Evolutionary conservation across 306 rosid genomes (phyloP).

Genomic region (Begonia fuchsioides): DNA sequence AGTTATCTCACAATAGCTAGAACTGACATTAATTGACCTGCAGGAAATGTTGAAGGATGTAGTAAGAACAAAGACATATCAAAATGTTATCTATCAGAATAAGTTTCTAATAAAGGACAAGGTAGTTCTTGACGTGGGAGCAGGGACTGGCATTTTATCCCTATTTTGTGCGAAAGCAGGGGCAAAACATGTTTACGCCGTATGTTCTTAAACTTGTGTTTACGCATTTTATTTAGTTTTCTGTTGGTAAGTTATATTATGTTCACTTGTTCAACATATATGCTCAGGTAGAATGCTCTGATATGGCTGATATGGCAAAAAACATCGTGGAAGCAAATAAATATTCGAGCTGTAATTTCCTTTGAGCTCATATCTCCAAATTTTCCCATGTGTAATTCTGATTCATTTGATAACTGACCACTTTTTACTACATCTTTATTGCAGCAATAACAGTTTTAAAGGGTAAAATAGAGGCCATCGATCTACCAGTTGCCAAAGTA

Average conservation of each 20-base stretch:
- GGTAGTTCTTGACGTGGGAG: conserved; percentile 97
- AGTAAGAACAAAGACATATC: conserved; percentile 90
- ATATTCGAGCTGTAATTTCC: conserved; percentile 48
- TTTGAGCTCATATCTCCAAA: conserved; percentile 1
- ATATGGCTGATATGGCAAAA: conserved; percentile 95
- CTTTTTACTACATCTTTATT: conserved; percentile 7
- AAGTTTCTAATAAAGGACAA: conserved; percentile 69
- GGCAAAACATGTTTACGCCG: conserved; percentile 91
- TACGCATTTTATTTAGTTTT: neutral
- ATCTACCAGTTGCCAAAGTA: conserved; percentile 82
- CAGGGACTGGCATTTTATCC: conserved; percentile 96
- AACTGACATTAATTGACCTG: neutral
- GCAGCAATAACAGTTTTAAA: conserved; percentile 85
- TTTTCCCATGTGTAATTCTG: neutral
- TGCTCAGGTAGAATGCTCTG: conserved; percentile 86
- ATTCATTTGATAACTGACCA: conserved; percentile 5
- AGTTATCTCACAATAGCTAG: too few relatives aligned
- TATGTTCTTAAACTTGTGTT: conserved; percentile 12
- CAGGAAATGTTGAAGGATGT: conserved; percentile 98
- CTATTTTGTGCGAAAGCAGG: conserved; percentile 96
- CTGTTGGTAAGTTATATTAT: conserved; percentile 1
- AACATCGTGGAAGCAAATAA: conserved; percentile 83
- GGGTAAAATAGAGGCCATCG: conserved; percentile 91
- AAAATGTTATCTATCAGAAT: conserved; percentile 91
- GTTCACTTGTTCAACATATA: conserved; percentile 4